Evolutionary conservation across 805 yeast genomes (phyloP), one percentile per base, ranked within the genome.

Genomic region (Suhomyces xylopsoci): DNA sequence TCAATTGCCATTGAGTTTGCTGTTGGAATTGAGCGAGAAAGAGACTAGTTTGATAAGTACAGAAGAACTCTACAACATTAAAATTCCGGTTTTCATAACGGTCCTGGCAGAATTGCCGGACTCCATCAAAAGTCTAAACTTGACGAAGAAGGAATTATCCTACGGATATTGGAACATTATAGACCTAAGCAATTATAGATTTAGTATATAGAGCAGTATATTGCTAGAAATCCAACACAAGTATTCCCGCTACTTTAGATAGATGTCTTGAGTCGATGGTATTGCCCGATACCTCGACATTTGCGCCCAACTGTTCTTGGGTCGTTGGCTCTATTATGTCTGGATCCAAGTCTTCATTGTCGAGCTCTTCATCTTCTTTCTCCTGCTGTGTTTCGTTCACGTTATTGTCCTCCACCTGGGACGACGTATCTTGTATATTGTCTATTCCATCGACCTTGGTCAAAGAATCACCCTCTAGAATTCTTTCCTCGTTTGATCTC

Each of bases 181-280:
- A 2, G 54, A 57, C 15, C 34, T 58, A 12, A 59, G 58, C 10
- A 38, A 32, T 7, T 56, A 51, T 40, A 45, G 26, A 12, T 22
- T 49, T 8, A 32, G 19, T 17, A 44, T n/a, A 38, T 42, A 26
- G 32, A 28, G 14, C n/a, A 28, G 17, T 8, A 32, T 30, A 6
- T 7, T n/a, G 7, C 36, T 57, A 83, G 59, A 84, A 84, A 59
- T 83, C 88, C 56, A 84, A 58, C 17, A 82, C 74, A 36, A 84
- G 66, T 34, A 83, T 65, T 1, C 88, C 88, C 3, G 85, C 81
- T 19, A 83, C 69, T 20, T 78, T 79, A 19, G 79, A 76, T 47
- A 84, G 61, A 65, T 84, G 85, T 42, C 81, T 72, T 3, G 82
- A 72, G 60, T 83, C 87, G 48, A 84, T 61, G 9, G 73, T 71